phyloP scores from a whole-genome alignment of 2,329 filamentous ascomycete genomes.

The Colletotrichum aenigma region DNA sequence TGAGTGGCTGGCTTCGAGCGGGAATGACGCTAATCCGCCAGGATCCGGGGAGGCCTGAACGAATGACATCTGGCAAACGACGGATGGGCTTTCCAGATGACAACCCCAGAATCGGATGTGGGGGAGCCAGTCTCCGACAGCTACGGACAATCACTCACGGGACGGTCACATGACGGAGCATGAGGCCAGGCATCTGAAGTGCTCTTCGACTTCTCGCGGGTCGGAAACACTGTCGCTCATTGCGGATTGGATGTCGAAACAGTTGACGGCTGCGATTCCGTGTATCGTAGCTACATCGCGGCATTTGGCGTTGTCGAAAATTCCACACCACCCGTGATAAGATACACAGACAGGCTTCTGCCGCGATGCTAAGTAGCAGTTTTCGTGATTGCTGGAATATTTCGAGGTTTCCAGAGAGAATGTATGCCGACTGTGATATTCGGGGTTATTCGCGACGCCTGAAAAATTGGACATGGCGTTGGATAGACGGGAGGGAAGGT shows the following conservation, averaged over 20 bases:
- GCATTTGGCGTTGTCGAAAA: not conserved
- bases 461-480: not conserved
- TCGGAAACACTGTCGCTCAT: fast-evolving
- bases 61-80: constrained; percentile 1
- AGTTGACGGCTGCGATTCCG: not conserved
- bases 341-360: not conserved
- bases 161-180: constrained; percentile 9
- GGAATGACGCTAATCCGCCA: constrained; percentile 5
- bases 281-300: not conserved
- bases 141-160: not conserved
- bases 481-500: not conserved
- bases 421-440: not conserved
- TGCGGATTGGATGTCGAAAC: fast-evolving
- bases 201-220: not conserved
- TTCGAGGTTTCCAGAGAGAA: not conserved
- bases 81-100: not conserved
- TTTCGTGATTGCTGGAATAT: not conserved
- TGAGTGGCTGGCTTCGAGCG: constrained; percentile 14
- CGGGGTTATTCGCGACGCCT: not conserved
- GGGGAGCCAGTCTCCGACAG: not conserved
- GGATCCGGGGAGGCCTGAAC: not conserved
- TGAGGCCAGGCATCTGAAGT: not conserved
- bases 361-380: not conserved
- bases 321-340: fast-evolving
- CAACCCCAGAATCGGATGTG: not conserved